Base-by-base conservation (phyloP, 148 eudicot genomes). In the Silene conica region DNA sequence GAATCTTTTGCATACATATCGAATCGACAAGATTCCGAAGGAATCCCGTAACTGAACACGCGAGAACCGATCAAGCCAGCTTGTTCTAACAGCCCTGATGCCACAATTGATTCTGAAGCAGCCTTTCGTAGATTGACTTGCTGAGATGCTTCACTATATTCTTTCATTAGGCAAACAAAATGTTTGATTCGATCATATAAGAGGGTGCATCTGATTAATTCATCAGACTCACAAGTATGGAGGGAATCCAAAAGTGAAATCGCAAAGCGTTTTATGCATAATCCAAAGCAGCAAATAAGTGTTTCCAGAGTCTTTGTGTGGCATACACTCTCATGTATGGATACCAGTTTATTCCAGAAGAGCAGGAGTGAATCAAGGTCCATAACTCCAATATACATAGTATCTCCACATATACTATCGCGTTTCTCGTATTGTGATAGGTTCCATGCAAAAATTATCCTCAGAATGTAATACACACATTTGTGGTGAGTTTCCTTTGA, bases 81-180 rank as follows among this genome's bases (percentile, higher is more conserved):
- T 79, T 92, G 91, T 79, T 80, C 87, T 48, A 92, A 85, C 76
- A 95, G 75, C 66, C 91, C 99, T 80, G 99, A 92, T 62, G 90
- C 88, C 57, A 92, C 79, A 52, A 95, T 71, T 56, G 99, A 90
- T 70, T 92, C 96, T 16, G 94, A 90, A 79, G 97, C 92, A 67
- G 99, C 97, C 74, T 81, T 92, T 38, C 99, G 86, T 86, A 90
- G 82, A 73, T 83, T 90, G n/a, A 82, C 87, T 52, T 89, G 86
- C 87, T 90, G 88, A 50, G 99, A 92, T 69, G 99, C 77, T 70
- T 84, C 89, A 79, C 96, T 82, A 67, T 85, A 79, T 70, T 82
- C 80, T 74, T 84, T 78, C 15, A 92, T 81, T 61, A 92, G 76
- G 78, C 67, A 64, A 59, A 86, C 86, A 83, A 78, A 95, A 72